Conservation (phyloP, 2,329 filamentous ascomycete genomes). For the Penicillium expansum region DNA sequence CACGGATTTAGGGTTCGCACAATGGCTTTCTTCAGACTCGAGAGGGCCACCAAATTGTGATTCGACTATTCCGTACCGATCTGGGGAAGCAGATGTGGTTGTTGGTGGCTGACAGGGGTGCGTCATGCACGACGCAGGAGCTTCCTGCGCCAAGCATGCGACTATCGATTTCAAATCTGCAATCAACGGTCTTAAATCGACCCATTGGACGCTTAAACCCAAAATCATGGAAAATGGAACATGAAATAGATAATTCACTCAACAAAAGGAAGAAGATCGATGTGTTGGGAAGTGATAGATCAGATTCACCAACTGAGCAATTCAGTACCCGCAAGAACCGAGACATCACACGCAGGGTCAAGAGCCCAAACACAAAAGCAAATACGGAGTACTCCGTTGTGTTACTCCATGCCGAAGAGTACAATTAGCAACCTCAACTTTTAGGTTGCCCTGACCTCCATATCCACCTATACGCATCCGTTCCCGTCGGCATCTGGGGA, state of each 20-base stretch:
- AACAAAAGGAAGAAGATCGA: not conserved
- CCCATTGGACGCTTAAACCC: not conserved
- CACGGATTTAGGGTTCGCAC: not conserved
- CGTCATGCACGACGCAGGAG: conserved; percentile 12
- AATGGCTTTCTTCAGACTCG: not conserved
- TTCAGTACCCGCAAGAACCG: not conserved
- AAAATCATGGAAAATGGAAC: not conserved
- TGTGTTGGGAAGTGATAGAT: not conserved
- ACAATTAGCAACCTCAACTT: not conserved
- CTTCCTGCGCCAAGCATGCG: conserved; percentile 1
- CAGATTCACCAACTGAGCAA: not conserved
- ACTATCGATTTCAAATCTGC: conserved; percentile 7
- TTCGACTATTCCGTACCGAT: too few species aligned
- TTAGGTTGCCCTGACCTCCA: not conserved
- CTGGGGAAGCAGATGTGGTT: not conserved
- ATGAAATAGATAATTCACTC: not conserved
- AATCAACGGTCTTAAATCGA: not conserved
- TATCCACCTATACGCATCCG: not conserved
- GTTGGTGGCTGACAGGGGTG: conserved; percentile 3
- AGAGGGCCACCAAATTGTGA: not conserved
- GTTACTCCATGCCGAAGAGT: not conserved
- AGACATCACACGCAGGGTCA: not conserved
- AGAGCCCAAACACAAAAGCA: not conserved
- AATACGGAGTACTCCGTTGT: too few species aligned
- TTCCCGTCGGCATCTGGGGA: not conserved